phyloP scores from a whole-genome alignment of 139 green algal species.

The Desmodesmus armatus region DNA sequence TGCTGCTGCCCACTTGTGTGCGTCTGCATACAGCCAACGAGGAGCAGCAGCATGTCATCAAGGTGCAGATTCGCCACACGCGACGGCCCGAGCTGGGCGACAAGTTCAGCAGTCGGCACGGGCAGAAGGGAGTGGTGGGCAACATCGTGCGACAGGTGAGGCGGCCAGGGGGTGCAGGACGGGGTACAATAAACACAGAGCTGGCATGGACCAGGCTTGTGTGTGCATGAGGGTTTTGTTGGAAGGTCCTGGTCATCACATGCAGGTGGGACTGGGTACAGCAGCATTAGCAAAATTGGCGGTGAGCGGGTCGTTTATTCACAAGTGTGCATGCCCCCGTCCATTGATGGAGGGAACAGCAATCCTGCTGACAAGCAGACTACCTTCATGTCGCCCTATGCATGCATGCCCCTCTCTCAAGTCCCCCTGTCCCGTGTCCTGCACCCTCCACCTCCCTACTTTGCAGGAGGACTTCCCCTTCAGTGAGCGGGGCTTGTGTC shows the following conservation, averaged over 20 bases:
- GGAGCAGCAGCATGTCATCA: slow-evolving; percentile 88
- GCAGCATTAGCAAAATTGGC: too few relatives aligned
- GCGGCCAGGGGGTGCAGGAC: slow-evolving; percentile 7
- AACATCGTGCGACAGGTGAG: slow-evolving; percentile 78
- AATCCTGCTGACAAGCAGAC: background rate
- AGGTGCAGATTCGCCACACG: slow-evolving; percentile 92
- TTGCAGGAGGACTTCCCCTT: slow-evolving; percentile 95
- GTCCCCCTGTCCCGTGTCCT: background rate
- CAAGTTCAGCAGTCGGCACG: slow-evolving; percentile 96
- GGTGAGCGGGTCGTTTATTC: too few relatives aligned
- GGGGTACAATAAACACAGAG: too few relatives aligned
- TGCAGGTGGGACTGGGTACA: too few relatives aligned
- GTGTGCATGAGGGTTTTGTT: too few relatives aligned
- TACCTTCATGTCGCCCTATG: background rate
- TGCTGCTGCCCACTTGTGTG: background rate
- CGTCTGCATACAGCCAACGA: slow-evolving; percentile 84
- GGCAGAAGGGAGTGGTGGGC: slow-evolving; percentile 97
- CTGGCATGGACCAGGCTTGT: too few relatives aligned
- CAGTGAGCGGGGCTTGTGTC: slow-evolving; percentile 88
- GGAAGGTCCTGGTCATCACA: too few relatives aligned
- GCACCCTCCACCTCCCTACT: background rate
- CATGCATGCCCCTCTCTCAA: background rate
- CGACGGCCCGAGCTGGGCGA: slow-evolving; percentile 96
- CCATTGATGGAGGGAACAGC: too few relatives aligned
- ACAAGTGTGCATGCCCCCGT: too few relatives aligned